Evolutionary conservation across 768 basidiomycete species (phyloP).

Genomic region (Hemileccinum rubropunctum): DNA sequence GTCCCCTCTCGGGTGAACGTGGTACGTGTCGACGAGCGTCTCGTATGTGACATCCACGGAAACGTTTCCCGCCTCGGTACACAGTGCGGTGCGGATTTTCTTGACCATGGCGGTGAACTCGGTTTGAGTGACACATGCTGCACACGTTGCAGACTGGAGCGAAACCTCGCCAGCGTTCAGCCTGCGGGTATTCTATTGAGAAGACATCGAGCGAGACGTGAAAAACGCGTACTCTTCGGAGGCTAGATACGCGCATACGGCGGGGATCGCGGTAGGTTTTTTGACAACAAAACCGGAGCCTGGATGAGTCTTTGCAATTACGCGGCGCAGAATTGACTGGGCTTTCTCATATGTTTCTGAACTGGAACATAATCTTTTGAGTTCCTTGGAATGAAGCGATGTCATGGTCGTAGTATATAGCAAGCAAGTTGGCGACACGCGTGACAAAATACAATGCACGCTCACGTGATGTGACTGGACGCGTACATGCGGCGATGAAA

Average conservation of each 20-base stretch:
- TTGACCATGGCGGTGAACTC: conserved; percentile 25
- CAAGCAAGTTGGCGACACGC: background rate
- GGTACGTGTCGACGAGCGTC: conserved; percentile 31
- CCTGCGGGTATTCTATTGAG: background rate
- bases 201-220: background rate
- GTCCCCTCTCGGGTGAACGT: conserved; percentile 9
- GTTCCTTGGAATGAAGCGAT: conserved; percentile 5
- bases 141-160: conserved; percentile 21
- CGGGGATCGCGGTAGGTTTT: conserved; percentile 21
- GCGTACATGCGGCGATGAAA: too few species aligned
- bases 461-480: conserved; percentile 8
- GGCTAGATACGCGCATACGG: conserved; percentile 32
- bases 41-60: conserved; percentile 23
- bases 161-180: conserved; percentile 30
- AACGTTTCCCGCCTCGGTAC: background rate
- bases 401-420: conserved; percentile 10
- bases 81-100: conserved; percentile 18
- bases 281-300: conserved; percentile 30
- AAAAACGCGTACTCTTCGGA: conserved; percentile 28
- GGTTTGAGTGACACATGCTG: conserved; percentile 21
- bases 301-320: conserved; percentile 21
- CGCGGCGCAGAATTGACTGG: conserved; percentile 19
- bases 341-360: conserved; percentile 24
- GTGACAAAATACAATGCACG: background rate
- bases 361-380: conserved; percentile 20